phyloP scores from a whole-genome alignment of 2,329 filamentous ascomycete genomes.

The Venturia nashicola region DNA sequence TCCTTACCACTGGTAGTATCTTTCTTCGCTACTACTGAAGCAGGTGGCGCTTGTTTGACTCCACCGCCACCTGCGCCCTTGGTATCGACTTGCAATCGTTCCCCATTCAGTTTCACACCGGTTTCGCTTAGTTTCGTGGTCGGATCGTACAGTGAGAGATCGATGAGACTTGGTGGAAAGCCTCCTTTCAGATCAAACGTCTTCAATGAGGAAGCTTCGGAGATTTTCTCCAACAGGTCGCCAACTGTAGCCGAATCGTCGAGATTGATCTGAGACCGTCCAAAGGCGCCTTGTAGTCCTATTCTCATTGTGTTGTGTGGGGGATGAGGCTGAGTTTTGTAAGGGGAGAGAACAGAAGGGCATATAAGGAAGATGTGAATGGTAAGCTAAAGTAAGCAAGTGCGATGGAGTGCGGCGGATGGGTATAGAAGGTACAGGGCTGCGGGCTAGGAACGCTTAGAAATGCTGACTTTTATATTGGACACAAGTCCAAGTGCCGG shows the following conservation, averaged over 20 bases:
- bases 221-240: slow-evolving; percentile 49
- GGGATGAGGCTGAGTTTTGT: neutral
- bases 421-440: neutral
- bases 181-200: slow-evolving; percentile 72
- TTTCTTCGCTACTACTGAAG: neutral
- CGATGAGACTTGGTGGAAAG: slow-evolving; percentile 63
- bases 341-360: neutral
- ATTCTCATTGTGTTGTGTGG: neutral
- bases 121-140: slow-evolving; percentile 40
- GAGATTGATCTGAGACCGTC: slow-evolving; percentile 59
- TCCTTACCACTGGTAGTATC: slow-evolving; percentile 15
- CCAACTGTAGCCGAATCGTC: slow-evolving; percentile 54
- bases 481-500: neutral
- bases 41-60: neutral
- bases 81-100: slow-evolving; percentile 53
- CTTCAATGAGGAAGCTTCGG: slow-evolving; percentile 49
- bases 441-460: neutral
- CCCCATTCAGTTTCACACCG: slow-evolving; percentile 51
- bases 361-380: neutral
- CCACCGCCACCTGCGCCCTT: slow-evolving; percentile 25
- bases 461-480: neutral
- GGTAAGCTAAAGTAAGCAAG: neutral
- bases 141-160: slow-evolving; percentile 41
- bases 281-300: slow-evolving; percentile 40
- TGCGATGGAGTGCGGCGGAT: neutral